A percentile compares a stretch with the other conserved stretches of the same genome.
Conservation (phyloP, 805 yeast genomes). For the Candida koratica region DNA sequence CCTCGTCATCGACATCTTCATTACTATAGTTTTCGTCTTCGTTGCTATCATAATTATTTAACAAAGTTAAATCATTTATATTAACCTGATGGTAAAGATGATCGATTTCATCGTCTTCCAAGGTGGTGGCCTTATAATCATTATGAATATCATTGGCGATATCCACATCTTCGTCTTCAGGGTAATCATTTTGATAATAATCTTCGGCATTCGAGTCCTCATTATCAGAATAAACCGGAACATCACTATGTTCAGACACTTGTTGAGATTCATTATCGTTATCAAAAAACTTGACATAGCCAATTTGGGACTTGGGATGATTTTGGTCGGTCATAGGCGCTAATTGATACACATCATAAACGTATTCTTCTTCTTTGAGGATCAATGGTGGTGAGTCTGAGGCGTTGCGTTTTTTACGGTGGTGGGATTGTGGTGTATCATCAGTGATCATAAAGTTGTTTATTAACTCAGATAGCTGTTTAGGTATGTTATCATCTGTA, state of each 20-base stretch:
- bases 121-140: slow-evolving; percentile 19
- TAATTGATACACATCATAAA: slow-evolving; percentile 75
- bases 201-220: slow-evolving; percentile 91
- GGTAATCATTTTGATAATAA: slow-evolving; percentile 88
- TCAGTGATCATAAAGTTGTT: slow-evolving; percentile 46
- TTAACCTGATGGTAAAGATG: slow-evolving; percentile 13
- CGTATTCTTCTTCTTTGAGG: slow-evolving; percentile 58
- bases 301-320: slow-evolving; percentile 46
- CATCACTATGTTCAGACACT: slow-evolving; percentile 32
- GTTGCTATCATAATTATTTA: not conserved
- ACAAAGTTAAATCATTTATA: slow-evolving; percentile 6
- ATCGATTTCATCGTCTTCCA: slow-evolving; percentile 25
- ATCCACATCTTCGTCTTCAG: slow-evolving; percentile 81
- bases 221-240: slow-evolving; percentile 52
- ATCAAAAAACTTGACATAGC: slow-evolving; percentile 53
- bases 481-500: slow-evolving; percentile 40
- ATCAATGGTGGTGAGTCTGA: not conserved
- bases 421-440: slow-evolving; percentile 20
- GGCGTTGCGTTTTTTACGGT: slow-evolving; percentile 15
- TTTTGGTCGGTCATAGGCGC: slow-evolving; percentile 44
- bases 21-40: slow-evolving; percentile 13
- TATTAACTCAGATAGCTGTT: slow-evolving; percentile 74
- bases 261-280: slow-evolving; percentile 47
- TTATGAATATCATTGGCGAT: slow-evolving; percentile 14
- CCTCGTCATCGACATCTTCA: slow-evolving; percentile 19